phyloP scores from a whole-genome alignment of 148 eudicot species.

The Beta vulgaris region DNA sequence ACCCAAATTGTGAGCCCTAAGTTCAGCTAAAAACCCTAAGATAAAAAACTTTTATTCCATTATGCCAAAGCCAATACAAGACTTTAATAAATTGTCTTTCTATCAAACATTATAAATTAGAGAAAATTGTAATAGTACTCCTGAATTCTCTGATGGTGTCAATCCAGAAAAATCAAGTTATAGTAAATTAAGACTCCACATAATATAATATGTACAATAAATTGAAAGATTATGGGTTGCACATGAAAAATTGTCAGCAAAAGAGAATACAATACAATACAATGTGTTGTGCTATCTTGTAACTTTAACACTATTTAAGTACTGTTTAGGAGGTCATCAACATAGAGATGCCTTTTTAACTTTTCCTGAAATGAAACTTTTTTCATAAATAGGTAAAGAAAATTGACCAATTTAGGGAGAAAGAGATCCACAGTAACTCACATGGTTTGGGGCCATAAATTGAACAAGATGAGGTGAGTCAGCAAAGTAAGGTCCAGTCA shows the following conservation, averaged over 20 bases:
- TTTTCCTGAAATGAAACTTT: neutral
- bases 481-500: conserved; percentile 11
- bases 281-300: neutral
- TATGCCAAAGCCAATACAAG: no score
- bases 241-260: conserved; percentile 16
- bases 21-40: no score
- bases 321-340: neutral
- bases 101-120: no score
- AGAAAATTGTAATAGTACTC: no score
- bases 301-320: neutral
- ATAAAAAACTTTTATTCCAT: no score
- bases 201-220: no score
- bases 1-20: no score
- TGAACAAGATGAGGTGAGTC: neutral
- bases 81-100: no score
- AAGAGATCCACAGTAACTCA: neutral
- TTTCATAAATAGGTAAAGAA: neutral
- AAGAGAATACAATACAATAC: neutral
- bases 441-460: neutral
- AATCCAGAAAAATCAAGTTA: no score
- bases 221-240: conserved; percentile 7
- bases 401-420: neutral
- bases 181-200: no score
- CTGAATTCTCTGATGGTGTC: no score
- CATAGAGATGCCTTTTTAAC: conserved; percentile 12